Evolutionary conservation across 495 filamentous ascomycete species (phyloP), one percentile per base, ranked within the genome.

Genomic region (Neurospora sp.): DNA sequence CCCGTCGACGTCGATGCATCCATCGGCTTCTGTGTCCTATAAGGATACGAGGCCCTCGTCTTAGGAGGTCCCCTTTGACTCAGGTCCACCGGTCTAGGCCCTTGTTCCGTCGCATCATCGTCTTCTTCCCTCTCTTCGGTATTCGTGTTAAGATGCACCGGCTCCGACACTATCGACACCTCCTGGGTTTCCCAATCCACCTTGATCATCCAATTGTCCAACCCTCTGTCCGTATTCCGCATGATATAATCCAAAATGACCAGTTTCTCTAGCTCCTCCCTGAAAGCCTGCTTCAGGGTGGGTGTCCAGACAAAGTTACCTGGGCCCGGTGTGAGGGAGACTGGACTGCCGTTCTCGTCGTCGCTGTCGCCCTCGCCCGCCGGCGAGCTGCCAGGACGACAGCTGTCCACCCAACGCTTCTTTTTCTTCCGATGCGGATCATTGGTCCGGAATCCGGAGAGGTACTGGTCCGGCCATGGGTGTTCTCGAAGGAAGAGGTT

Each of bases 161-260:
- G 93, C 22, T 97, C 93, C 2, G 93, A 92, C 44, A 91, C 89
- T 68, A 99, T 93, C 11, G 91, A 92, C 14, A 94, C 95, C 77
- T 92, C 86, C 76, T 96, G 88, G 31, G 86, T 90, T 68, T 92
- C 86, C 88, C 88, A 93, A 79, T 98, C 94, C 35, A 99, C 92
- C 77, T 92, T 95, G 76, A 99, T 93, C 96, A 99, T 99, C 96
- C 96, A 99, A 73, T 99, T 99, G 80, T 99, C 96, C 73, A 98
- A 83, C 12, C 96, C 96, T 81, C 96, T 88, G 80, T 99, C 96
- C 4, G 96, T 99, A 78, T 99, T 99, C 31, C 96, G 89, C 96
- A 99, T 99, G 69, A 99, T 97, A 76, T 99, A 99, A 81, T 99
- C 96, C 77, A 99, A 79, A 76, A 99, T 96, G 14, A 99, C 96